Evolutionary conservation across 2,329 filamentous ascomycete genomes (phyloP), one percentile per base, ranked within the genome.

Genomic region (Plectosphaerella sp.): DNA sequence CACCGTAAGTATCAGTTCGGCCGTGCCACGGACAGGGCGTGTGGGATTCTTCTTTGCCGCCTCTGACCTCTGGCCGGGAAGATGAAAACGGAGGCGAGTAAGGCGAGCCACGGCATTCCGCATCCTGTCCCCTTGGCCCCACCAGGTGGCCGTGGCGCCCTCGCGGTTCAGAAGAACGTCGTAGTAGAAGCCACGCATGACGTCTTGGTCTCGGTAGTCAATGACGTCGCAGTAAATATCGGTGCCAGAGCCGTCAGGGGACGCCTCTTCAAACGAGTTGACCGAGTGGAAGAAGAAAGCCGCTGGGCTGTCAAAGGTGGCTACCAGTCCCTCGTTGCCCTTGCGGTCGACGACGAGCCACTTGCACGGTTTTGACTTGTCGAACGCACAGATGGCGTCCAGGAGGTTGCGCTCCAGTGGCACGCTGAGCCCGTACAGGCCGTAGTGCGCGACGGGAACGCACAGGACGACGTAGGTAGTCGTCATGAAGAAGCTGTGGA

Each of bases 401-500:
- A 87, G 62, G 0, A 94, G 64, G 61, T 90, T 92, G 9, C 81
- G 70, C 37, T 85, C 72, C 75, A 82, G 88, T 0, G 86, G 63
- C 10, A 91, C 75, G 14, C 76, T 78, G 2, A 85, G 54, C 0
- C 89, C 89, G 10, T 69, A 72, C 58, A 70, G 73, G 2, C 71
- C 76, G 41, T 84, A 75, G 56, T 86, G 83, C 0, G 86, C 77
- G 15, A 82, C 83, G 60, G 88, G 91, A 1, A 94, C 70, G 62
- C 87, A 91, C 5, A 95, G 71, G 0, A 94, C 71, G 2, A 92
- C 82, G 61, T 86, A 88, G 59, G 84, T 82, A 15, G 82, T 71
- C 0, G 88, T 87, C 24, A 95, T 68, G 61, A 91, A 90, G 60
- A 93, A 78, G 9, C 89, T 93, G 69, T 95, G 91, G n/a, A 95